phyloP scores from a whole-genome alignment of 176 grass and related monocot species.

The Canna indica region DNA sequence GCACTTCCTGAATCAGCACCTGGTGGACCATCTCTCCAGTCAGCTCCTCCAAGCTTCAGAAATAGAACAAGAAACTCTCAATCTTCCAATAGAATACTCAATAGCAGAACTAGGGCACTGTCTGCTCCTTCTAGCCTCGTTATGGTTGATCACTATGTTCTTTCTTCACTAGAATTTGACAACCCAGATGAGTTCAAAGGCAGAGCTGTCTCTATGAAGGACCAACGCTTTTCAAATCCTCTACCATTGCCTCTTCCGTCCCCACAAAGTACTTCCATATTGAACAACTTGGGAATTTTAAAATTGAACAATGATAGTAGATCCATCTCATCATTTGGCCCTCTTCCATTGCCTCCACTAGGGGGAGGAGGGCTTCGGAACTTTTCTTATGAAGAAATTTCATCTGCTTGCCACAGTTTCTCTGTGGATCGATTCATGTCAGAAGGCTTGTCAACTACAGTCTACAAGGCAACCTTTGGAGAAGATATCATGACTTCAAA shows the following conservation, averaged over 20 bases:
- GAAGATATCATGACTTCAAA: conserved; percentile 43
- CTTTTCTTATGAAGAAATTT: conserved; percentile 75
- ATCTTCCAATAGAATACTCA: conserved; percentile 25
- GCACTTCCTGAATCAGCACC: conserved; percentile 72
- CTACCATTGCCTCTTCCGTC: conserved; percentile 82
- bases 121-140: conserved; percentile 79
- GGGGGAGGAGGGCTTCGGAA: conserved; percentile 44
- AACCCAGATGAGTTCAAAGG: conserved; percentile 54
- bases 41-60: conserved; percentile 86
- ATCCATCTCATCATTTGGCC: conserved; percentile 37
- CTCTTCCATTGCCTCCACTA: conserved; percentile 66
- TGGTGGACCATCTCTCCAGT: conserved; percentile 64
- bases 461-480: conserved; percentile 70
- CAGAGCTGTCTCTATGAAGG: conserved; percentile 35
- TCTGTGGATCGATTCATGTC: conserved; percentile 51
- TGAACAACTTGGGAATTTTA: conserved; percentile 68
- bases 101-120: conserved; percentile 50
- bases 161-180: conserved; percentile 48
- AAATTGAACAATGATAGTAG: conserved; percentile 45
- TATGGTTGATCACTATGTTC: conserved; percentile 44
- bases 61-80: conserved; percentile 46
- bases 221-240: conserved; percentile 59
- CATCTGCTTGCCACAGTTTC: conserved; percentile 63
- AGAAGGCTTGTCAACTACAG: conserved; percentile 46
- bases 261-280: conserved; percentile 27